Evolutionary conservation across 2,329 filamentous ascomycete genomes (phyloP), one percentile per base, ranked within the genome.

Genomic region (Colletotrichum truncatum): DNA sequence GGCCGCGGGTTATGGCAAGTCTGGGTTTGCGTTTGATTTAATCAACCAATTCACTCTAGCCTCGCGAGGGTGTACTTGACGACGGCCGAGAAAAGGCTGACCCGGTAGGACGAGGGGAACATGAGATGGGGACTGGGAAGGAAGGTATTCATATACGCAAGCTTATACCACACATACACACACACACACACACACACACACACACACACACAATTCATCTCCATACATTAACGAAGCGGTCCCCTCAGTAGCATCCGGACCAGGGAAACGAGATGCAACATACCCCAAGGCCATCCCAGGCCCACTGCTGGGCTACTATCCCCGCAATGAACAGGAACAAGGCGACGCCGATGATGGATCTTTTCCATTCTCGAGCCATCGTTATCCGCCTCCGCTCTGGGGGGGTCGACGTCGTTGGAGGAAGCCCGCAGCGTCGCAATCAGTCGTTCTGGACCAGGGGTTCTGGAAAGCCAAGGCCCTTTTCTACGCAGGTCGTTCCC

Each of bases 201-300:
- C n/a, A n/a, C n/a, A n/a, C n/a, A n/a, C n/a, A n/a, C n/a, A n/a
- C n/a, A n/a, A n/a, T n/a, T n/a, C n/a, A n/a, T n/a, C n/a, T n/a
- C n/a, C n/a, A n/a, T n/a, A n/a, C 21, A 48, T 23, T 7, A 32
- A 3, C 10, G 25, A 21, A 28, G n/a, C 32, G n/a, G 4, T 18
- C n/a, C 14, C 34, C 18, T 49, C n/a, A n/a, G 41, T 39, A 23
- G n/a, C 21, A 45, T 51, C 49, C 8, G 30, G 14, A 10, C 32
- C 7, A 34, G 36, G 9, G 25, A 16, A 39, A 9, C 25, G 12
- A 14, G 45, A 62, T 65, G 57, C 23, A 62, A 65, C 62, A 38
- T 62, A 65, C 56, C 34, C 57, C 62, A 62, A 62, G 32, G 14
- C 25, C 54, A 46, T 60, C 46, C 61, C 61, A 59, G 7, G 52